Evolutionary conservation across 1,284 basidiomycete genomes (phyloP).

Genomic region (Ganoderma multipileum): DNA sequence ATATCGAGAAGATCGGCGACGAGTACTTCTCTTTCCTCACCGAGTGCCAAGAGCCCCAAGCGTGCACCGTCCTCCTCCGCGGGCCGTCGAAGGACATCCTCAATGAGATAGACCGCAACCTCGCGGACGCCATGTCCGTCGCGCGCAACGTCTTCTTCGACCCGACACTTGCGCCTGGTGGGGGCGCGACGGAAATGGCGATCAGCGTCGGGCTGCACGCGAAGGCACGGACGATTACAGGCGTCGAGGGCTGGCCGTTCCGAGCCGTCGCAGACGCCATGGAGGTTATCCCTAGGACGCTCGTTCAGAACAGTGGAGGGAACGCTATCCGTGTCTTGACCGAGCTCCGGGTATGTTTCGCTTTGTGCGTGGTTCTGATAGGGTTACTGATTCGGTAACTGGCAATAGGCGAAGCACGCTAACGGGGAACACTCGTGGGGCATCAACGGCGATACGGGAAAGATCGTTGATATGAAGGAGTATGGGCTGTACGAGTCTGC

Average conservation of each 20-base stretch:
- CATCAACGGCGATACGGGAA: constrained; percentile 94
- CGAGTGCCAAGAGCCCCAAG: constrained; percentile 92
- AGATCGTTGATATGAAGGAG: constrained; percentile 93
- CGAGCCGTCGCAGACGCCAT: constrained; percentile 94
- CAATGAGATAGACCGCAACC: constrained; percentile 97
- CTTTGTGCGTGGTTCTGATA: not conserved
- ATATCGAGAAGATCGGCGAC: constrained; percentile 97
- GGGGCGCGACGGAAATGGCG: constrained; percentile 98
- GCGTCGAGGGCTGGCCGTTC: constrained; percentile 91
- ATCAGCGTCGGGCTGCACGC: constrained; percentile 90
- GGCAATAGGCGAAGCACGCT: constrained; percentile 87
- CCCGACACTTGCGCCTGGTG: constrained; percentile 90
- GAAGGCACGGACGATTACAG: constrained; percentile 81
- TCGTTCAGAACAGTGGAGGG: constrained; percentile 96
- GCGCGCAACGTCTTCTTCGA: constrained; percentile 98
- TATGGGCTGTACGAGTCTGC: constrained; percentile 96
- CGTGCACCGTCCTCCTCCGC: constrained; percentile 98
- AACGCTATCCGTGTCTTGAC: constrained; percentile 95
- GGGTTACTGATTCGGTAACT: not conserved
- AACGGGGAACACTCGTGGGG: constrained; percentile 92
- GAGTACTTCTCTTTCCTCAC: constrained; percentile 99
- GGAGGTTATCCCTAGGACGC: constrained; percentile 96
- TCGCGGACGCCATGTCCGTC: constrained; percentile 97
- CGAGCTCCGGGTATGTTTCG: constrained; percentile 71
- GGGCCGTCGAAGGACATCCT: constrained; percentile 98